Evolutionary conservation across 148 eudicot genomes (phyloP), one percentile per base, ranked within the genome.

Genomic region (Silene latifolia): DNA sequence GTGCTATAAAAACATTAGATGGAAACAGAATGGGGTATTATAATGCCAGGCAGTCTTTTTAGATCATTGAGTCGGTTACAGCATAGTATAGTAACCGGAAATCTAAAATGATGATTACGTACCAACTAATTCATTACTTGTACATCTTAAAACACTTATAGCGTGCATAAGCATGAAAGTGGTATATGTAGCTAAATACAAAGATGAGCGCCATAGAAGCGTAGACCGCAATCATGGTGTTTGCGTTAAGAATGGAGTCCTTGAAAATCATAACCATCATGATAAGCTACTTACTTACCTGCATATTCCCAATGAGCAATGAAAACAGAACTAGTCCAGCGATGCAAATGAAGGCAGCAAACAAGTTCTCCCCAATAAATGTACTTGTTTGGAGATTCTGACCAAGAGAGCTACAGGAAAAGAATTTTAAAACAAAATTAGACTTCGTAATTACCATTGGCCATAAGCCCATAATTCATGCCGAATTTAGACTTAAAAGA

Each of bases 271-370:
- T 44, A 64, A 5, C 1, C 46, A 21, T 63, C 25, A 63, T 15
- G 58, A 63, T 27, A 15, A 78, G 62, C 65, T 29, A 78, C 72
- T 76, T 76, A n/a, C n/a, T n/a, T 77, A 75, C 93, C 93, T 91
- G 97, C 97, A 91, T 89, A 77, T 91, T 89, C 65, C 97, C 97
- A 72, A 91, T 89, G 48, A 91, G 88, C 66, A 88, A 81, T n/a
- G 93, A 82, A 80, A 91, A 91, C 42, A 91, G 83, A 67, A 91
- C 85, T 76, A 91, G 81, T 54, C 97, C 97, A 39, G 83, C 44
- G 72, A 89, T 63, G 53, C 88, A 89, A 58, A 91, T 88, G 83
- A 80, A 77, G 77, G 85, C 39, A 25, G 93, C 86, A 63, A 91
- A 89, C 63, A 89, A 64, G 78, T 73, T 87, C 73, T 89, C 97